phyloP scores from a whole-genome alignment of 2,329 filamentous ascomycete species.

The Colletotrichum echinochloae region DNA sequence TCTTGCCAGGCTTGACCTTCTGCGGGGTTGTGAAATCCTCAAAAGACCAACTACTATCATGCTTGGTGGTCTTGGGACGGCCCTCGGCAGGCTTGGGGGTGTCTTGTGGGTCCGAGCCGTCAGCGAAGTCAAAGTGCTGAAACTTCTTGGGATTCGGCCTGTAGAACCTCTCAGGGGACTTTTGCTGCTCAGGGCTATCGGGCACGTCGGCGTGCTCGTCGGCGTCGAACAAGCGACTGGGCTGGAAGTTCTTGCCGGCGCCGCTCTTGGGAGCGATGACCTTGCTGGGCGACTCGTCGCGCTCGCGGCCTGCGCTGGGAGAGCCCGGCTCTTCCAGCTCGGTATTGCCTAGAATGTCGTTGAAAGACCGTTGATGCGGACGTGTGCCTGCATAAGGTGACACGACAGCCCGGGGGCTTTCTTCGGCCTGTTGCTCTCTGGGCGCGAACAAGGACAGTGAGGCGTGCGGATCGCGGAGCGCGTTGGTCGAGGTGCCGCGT shows the following conservation, averaged over 20 bases:
- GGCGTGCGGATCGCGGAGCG: slow-evolving; percentile 73
- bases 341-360: slow-evolving; percentile 76
- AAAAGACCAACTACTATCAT: slow-evolving; percentile 86
- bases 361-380: slow-evolving; percentile 75
- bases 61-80: slow-evolving; percentile 66
- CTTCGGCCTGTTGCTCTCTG: slow-evolving; percentile 65
- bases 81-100: slow-evolving; percentile 58
- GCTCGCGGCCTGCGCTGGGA: slow-evolving; percentile 59
- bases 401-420: slow-evolving; percentile 56
- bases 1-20: slow-evolving; percentile 73
- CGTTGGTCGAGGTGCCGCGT: slow-evolving; percentile 65
- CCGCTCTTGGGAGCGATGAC: slow-evolving; percentile 64
- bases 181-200: slow-evolving; percentile 56
- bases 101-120: slow-evolving; percentile 68
- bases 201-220: slow-evolving; percentile 57
- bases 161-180: slow-evolving; percentile 59
- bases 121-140: slow-evolving; percentile 85
- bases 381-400: slow-evolving; percentile 70
- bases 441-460: slow-evolving; percentile 81
- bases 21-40: slow-evolving; percentile 87
- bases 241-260: slow-evolving; percentile 70
- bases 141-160: slow-evolving; percentile 83
- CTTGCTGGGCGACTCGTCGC: slow-evolving; percentile 63
- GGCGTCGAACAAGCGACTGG: slow-evolving; percentile 73
- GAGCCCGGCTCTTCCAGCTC: slow-evolving; percentile 50